Conservation (phyloP, 371 early-diverging fungal genomes). For the Dichotomocladium elegans region DNA sequence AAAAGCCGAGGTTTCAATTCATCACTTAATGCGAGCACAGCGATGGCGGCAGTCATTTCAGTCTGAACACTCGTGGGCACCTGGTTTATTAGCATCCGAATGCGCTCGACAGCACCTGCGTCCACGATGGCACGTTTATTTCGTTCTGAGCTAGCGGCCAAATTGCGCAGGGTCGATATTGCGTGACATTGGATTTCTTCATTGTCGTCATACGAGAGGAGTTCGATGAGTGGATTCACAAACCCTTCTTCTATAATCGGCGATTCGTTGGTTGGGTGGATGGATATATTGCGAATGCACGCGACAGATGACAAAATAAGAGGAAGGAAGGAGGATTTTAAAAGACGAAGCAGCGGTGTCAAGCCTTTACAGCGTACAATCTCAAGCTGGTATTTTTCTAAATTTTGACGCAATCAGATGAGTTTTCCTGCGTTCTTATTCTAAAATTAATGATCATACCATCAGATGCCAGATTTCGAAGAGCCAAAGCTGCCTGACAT, state of each 20-base stretch:
- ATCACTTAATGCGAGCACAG: conserved; percentile 80
- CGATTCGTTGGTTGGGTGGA: conserved; percentile 83
- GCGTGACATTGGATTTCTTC: conserved; percentile 88
- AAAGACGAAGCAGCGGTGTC: conserved; percentile 66
- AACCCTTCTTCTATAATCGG: conserved; percentile 84
- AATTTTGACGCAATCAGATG: background rate
- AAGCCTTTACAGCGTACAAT: conserved; percentile 82
- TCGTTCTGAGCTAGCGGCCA: conserved; percentile 79
- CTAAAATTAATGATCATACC: conserved; percentile 22
- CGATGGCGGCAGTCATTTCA: conserved; percentile 89
- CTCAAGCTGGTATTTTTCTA: conserved; percentile 82
- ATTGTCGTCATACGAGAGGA: conserved; percentile 70
- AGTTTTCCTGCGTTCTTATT: background rate
- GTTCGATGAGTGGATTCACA: conserved; percentile 68
- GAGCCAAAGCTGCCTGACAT: conserved; percentile 86
- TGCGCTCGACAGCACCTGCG: conserved; percentile 77
- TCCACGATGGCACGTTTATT: conserved; percentile 78
- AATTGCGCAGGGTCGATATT: conserved; percentile 81
- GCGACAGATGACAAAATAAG: conserved; percentile 89
- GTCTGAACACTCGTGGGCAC: conserved; percentile 67
- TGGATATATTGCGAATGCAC: conserved; percentile 90
- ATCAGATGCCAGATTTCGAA: conserved; percentile 90
- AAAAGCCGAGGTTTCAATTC: conserved; percentile 72
- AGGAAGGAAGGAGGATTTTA: conserved; percentile 75
- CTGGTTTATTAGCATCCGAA: conserved; percentile 57